A percentile compares a stretch with the other conserved stretches of the same genome.
Conservation (phyloP, 164 flowering plant genomes). For the Aristolochia fimbriata region DNA sequence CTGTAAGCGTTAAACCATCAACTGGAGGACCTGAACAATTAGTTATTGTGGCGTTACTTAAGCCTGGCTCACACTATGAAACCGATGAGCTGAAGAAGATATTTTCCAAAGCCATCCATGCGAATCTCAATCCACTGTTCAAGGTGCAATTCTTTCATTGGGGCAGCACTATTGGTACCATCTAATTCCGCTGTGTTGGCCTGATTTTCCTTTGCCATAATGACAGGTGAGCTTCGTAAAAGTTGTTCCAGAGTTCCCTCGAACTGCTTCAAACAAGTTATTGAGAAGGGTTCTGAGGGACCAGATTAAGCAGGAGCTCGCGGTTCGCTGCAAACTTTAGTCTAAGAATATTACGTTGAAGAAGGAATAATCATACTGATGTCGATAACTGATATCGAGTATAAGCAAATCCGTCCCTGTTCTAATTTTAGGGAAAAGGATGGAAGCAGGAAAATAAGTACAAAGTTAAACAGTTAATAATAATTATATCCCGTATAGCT, state of each 20-base stretch:
- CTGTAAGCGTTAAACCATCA: conserved; percentile 49
- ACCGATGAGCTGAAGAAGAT: conserved; percentile 40
- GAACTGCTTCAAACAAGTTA: conserved; percentile 84
- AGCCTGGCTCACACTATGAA: conserved; percentile 29
- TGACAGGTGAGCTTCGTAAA: conserved; percentile 73
- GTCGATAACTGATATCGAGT: no score
- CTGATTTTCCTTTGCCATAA: not conserved
- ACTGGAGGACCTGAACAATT: conserved; percentile 83
- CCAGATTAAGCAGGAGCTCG: conserved; percentile 46
- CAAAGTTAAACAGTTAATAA: no score
- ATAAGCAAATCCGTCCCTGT: no score
- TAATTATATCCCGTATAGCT: no score
- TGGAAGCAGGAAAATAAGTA: no score
- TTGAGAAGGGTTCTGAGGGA: conserved; percentile 78
- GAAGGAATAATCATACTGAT: no score
- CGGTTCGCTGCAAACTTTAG: conserved; percentile 29
- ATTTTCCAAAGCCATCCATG: conserved; percentile 74
- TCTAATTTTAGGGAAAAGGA: no score
- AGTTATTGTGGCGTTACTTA: conserved; percentile 63
- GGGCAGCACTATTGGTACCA: not conserved
- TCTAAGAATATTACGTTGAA: no score
- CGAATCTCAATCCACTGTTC: conserved; percentile 78
- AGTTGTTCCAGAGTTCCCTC: conserved; percentile 71
- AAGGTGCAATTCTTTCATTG: conserved; percentile 37
- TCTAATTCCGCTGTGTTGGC: not conserved